A percentile compares a stretch with the other conserved stretches of the same genome.
phyloP scores from a whole-genome alignment of 495 filamentous ascomycete genomes.

The Delitschia confertaspora region DNA sequence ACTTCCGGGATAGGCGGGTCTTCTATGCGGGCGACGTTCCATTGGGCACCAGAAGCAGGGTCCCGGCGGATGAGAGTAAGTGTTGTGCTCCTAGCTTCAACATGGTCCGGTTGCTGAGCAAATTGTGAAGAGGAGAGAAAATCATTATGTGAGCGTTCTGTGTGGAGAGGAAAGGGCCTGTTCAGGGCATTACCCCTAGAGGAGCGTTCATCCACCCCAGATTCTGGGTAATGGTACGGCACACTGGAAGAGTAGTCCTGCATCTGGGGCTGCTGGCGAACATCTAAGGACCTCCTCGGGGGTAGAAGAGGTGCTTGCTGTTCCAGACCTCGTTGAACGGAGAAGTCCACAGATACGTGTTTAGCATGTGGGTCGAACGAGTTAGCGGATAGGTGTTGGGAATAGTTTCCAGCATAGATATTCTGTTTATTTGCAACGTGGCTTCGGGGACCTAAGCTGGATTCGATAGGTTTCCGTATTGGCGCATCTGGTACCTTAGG shows the following conservation, averaged over 20 bases:
- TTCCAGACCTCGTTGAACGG: no score
- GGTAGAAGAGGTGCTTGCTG: constrained; percentile 1
- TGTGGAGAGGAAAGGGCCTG: no score
- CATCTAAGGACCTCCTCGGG: neutral
- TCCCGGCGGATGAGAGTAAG: constrained; percentile 86
- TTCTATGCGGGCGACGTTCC: constrained; percentile 75
- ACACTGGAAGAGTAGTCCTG: no score
- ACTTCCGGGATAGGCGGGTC: constrained; percentile 38
- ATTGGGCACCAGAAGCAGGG: constrained; percentile 67
- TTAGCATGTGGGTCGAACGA: no score
- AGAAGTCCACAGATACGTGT: no score
- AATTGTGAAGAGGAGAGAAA: no score
- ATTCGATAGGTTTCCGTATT: constrained; percentile 11
- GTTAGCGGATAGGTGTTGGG: no score
- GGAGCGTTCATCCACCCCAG: no score
- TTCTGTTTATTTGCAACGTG: constrained; percentile 12
- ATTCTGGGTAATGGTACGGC: no score
- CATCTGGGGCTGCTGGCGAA: no score
- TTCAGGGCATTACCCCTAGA: no score
- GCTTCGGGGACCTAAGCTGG: constrained; percentile 1
- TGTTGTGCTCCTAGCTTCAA: constrained; percentile 29
- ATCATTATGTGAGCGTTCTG: no score
- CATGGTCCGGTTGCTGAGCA: neutral
- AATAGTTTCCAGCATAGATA: constrained; percentile 7
- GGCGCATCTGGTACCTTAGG: constrained; percentile 3